phyloP scores from a whole-genome alignment of 169 alveolate genomes.

The Plasmodium blacklocki region DNA sequence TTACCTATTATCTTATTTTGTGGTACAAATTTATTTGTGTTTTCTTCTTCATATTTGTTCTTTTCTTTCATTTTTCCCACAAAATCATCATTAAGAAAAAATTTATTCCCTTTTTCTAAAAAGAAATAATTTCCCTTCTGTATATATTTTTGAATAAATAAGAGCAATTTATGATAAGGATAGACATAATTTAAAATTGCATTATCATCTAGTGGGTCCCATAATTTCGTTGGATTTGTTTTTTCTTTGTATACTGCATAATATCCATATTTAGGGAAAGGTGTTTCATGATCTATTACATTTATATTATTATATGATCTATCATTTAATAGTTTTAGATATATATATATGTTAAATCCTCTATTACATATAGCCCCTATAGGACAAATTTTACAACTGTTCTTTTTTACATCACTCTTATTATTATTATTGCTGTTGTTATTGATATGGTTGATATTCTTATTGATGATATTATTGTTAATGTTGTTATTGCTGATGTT shows the following conservation, averaged over 20 bases:
- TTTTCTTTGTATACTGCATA: conserved; percentile 67
- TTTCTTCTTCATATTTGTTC: conserved; percentile 4
- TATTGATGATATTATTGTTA: too few relatives aligned
- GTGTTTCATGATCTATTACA: conserved; percentile 71
- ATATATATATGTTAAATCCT: conserved; percentile 55
- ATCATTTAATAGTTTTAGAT: conserved; percentile 37
- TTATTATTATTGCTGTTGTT: not conserved
- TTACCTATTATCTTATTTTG: too few relatives aligned
- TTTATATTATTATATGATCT: conserved; percentile 50
- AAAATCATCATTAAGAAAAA: conserved; percentile 34
- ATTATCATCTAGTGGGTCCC: conserved; percentile 63
- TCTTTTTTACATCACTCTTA: not conserved
- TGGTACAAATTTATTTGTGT: not conserved
- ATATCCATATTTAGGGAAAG: conserved; percentile 70
- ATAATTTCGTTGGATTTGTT: conserved; percentile 3
- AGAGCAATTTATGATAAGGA: conserved; percentile 73
- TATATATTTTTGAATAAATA: conserved; percentile 60
- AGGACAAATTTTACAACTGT: conserved; percentile 64
- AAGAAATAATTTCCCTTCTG: conserved; percentile 54
- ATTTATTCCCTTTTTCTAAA: conserved; percentile 18
- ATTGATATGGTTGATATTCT: not conserved
- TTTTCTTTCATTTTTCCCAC: conserved; percentile 23
- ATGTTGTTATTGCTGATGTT: conserved; percentile 7
- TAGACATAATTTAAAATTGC: conserved; percentile 25
- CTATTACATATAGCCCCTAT: conserved; percentile 74